These are phyloP conservation scores for Entomortierella lignicola DNA, from an alignment of 192 early-diverging fungal genomes.

Conservation along the genomic window DNA sequence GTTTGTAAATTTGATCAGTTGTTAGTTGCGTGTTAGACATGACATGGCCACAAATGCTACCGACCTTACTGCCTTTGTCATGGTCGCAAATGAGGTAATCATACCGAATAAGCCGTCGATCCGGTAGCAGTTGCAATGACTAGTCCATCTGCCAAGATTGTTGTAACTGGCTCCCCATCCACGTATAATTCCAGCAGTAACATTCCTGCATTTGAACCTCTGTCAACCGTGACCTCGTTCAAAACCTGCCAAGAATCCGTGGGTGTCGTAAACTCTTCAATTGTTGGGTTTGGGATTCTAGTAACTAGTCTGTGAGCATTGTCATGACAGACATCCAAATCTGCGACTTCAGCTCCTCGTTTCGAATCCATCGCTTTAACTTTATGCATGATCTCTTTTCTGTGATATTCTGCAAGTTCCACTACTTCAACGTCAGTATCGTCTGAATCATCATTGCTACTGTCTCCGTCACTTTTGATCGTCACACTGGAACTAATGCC, in stretches of 20 bases:
- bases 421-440: neutral
- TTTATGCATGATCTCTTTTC: conserved; percentile 25
- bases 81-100: neutral
- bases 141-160: conserved; percentile 95
- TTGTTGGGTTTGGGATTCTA: conserved; percentile 9
- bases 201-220: conserved; percentile 91
- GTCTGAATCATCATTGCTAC: neutral
- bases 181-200: conserved; percentile 82
- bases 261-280: conserved; percentile 43
- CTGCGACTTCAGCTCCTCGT: conserved; percentile 32
- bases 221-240: conserved; percentile 94
- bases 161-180: conserved; percentile 84
- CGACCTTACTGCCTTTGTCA: neutral
- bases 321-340: conserved; percentile 39
- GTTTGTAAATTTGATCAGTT: neutral
- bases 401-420: conserved; percentile 1
- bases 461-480: conserved; percentile 10
- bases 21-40: too few relatives aligned
- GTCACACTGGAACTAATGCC: neutral
- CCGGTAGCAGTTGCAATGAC: conserved; percentile 96
- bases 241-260: conserved; percentile 86
- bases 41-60: conserved; percentile 13
- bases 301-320: conserved; percentile 27
- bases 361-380: conserved; percentile 54
- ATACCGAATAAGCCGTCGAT: conserved; percentile 83